Base-by-base conservation (phyloP, 495 filamentous ascomycete species). In the Penicillium malachiteum region DNA sequence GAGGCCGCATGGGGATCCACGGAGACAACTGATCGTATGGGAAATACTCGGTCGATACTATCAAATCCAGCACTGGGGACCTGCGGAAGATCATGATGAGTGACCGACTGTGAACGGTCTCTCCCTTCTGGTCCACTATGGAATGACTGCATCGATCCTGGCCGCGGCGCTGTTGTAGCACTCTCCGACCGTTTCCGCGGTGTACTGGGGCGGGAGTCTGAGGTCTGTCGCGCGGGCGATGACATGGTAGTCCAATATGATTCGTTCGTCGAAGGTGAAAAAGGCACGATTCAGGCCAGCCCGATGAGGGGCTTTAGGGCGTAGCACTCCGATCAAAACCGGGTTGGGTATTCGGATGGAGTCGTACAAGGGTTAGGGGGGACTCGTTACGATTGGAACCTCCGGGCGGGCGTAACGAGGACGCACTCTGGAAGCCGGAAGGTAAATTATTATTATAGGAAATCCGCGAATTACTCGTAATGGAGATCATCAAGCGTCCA, bases 21-120 rank as follows among this genome's bases (percentile, higher is more conserved):
- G 9, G 85, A 88, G 21, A 96, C 81, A 26, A 89, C 85, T 11
- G 88, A 92, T 35, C 87, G 82, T n/a, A 95, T 88, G 11, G 91
- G 91, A 54, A 91, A 96, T 17, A 96, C 87, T 26, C 88, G 81
- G 60, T 93, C 88, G 8, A 77, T 70, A 14, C 67, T 65, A 40
- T 73, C 73, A 21, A 59, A 64, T 3, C 54, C 53, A 5, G 55
- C 31, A 35, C 50, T 45, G 3, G 52, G 34, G 31, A 47, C 42
- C 40, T 40, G 54, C 7, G 43, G 48, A n/a, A 30, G 31, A 9
- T 63, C 46, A 6, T 55, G 10, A n/a, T 50, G 49, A 30, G 59
- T 42, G 5, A 51, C 50, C 0, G 65, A 65, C 11, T 65, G 65
- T 5, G 65, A 50, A 11, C 62, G 65, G 21, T 68, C 59, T 50